A percentile compares a stretch with the other conserved stretches of the same genome.
These are phyloP conservation scores for Microbotryum lychnidis-dioicae DNA, from an alignment of 1,284 basidiomycete genomes.

Conservation along the genomic window DNA sequence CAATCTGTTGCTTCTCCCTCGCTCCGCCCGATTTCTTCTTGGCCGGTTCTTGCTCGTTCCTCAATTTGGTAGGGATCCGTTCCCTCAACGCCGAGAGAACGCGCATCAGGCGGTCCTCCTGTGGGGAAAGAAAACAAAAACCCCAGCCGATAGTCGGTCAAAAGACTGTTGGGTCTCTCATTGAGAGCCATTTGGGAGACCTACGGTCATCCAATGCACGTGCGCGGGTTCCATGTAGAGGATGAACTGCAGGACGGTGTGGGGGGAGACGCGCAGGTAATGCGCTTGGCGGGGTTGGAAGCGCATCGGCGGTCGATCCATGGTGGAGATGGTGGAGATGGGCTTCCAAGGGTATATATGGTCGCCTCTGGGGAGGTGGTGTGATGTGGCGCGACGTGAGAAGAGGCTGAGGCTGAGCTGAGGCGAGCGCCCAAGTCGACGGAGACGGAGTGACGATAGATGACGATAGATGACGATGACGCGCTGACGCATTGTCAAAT, in stretches of 20 bases:
- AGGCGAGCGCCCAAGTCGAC: too few species aligned
- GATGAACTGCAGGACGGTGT: conserved; percentile 39
- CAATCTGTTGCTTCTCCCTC: conserved; percentile 38
- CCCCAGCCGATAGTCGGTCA: too few species aligned
- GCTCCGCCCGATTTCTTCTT: conserved; percentile 10
- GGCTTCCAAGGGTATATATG: background rate
- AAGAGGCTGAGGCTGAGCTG: too few species aligned
- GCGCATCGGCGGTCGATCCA: background rate
- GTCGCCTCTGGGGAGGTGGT: too few species aligned
- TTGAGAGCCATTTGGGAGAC: background rate
- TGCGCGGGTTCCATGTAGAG: conserved; percentile 42
- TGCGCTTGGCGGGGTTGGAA: conserved; percentile 38
- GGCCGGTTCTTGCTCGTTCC: conserved; percentile 30
- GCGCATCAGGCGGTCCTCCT: conserved; percentile 30
- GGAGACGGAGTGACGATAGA: too few species aligned
- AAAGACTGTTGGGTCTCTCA: background rate
- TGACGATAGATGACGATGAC: too few species aligned
- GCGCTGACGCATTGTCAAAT: too few species aligned
- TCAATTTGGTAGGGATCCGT: conserved; percentile 38
- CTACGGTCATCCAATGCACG: conserved; percentile 41
- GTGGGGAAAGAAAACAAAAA: background rate
- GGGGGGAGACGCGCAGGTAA: conserved; percentile 41
- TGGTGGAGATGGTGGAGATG: background rate
- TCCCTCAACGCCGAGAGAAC: conserved; percentile 37
- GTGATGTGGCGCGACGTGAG: too few species aligned